Evolutionary conservation across 371 early-diverging fungal genomes (phyloP).

Genomic region (Conidiobolus incongruus): DNA sequence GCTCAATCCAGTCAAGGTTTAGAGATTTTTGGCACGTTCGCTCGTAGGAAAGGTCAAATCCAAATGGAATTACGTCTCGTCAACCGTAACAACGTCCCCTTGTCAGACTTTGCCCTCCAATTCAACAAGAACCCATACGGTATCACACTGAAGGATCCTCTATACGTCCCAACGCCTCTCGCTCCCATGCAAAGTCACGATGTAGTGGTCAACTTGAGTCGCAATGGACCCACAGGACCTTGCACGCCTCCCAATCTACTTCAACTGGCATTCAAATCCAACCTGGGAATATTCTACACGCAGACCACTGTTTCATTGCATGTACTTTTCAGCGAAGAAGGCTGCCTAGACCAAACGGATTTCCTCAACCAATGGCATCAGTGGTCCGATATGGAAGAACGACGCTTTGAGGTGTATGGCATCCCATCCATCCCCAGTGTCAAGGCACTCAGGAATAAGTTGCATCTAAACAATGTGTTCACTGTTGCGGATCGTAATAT

Average conservation of each 20-base stretch:
- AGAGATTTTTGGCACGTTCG: background rate
- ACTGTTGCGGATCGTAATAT: constrained; percentile 3
- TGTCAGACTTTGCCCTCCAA: constrained; percentile 1
- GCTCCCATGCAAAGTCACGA: background rate
- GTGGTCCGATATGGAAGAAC: background rate
- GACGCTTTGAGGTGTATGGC: background rate
- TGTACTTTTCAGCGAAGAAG: background rate
- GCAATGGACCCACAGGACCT: background rate
- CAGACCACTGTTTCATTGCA: background rate
- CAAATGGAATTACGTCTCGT: background rate
- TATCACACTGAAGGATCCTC: background rate
- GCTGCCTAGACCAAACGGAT: background rate
- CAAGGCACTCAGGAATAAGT: background rate
- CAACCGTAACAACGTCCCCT: background rate
- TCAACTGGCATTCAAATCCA: constrained; percentile 2
- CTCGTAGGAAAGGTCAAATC: background rate
- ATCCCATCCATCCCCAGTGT: background rate
- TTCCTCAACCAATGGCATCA: background rate
- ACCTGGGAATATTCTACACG: background rate
- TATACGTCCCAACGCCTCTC: background rate
- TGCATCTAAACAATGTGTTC: constrained; percentile 2
- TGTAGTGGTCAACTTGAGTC: background rate
- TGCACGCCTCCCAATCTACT: background rate
- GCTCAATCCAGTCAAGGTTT: constrained; percentile 1
- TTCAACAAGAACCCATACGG: constrained; percentile 2